Evolutionary conservation across 768 basidiomycete species (phyloP).

Genomic region (Mrakia hoshinonis): DNA sequence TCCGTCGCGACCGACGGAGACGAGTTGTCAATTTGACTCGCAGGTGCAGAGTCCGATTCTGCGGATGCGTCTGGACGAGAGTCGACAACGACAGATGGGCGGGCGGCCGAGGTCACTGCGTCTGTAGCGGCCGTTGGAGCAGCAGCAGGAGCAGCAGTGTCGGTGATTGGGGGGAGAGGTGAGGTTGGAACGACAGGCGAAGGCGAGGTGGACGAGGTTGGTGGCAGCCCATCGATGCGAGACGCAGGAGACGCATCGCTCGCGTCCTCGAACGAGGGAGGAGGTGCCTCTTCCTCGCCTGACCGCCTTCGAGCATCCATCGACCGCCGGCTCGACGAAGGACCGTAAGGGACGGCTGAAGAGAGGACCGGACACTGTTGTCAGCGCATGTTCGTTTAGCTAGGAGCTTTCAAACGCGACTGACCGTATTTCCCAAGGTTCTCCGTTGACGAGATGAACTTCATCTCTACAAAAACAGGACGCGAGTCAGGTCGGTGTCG

Average conservation of each 20-base stretch:
- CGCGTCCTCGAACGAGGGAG: conserved; percentile 1
- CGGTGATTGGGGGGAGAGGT: not conserved
- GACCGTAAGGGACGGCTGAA: conserved; percentile 4
- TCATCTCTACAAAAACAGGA: not conserved
- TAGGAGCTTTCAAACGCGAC: too few species aligned
- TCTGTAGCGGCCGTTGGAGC: not conserved
- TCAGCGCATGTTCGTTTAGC: too few species aligned
- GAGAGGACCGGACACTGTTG: not conserved
- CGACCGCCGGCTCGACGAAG: not conserved
- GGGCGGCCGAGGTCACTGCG: not conserved
- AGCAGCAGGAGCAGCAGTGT: not conserved
- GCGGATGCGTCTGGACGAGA: too few species aligned
- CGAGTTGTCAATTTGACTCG: too few species aligned
- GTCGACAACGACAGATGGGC: not conserved
- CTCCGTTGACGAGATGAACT: conserved; percentile 12
- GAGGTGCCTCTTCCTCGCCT: conserved; percentile 3
- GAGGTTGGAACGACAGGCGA: not conserved
- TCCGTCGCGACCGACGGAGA: too few species aligned
- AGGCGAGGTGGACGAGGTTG: not conserved
- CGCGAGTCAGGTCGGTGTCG: not conserved
- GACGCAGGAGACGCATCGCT: not conserved
- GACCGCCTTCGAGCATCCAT: conserved; percentile 6
- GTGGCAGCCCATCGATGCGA: not conserved
- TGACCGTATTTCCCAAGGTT: conserved; percentile 8
- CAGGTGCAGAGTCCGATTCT: too few species aligned